Percentiles rank a stretch among this genome's conserved stretches.
Conservation (phyloP, 441 rosid genomes). For the Iberis amara region DNA sequence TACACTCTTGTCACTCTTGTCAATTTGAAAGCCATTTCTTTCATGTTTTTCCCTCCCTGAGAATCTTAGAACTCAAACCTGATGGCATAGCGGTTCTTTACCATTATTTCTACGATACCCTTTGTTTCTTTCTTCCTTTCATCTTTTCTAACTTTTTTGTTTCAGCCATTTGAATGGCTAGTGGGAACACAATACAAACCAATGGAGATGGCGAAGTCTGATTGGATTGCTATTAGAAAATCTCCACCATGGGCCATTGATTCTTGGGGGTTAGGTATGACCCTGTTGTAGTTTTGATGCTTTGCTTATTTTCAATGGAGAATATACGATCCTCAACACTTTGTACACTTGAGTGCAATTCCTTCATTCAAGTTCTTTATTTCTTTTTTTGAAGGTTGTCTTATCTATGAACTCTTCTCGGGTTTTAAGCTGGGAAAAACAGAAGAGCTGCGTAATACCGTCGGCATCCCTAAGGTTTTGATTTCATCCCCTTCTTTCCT, state of each 20-base stretch:
- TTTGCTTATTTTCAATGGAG: background rate
- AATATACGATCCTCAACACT: background rate
- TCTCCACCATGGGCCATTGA: conserved; percentile 99
- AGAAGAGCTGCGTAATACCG: conserved; percentile 90
- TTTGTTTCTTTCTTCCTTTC: conserved; percentile 17
- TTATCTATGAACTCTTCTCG: conserved; percentile 90
- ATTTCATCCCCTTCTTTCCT: conserved; percentile 7
- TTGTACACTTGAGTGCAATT: background rate
- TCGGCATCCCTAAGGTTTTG: conserved; percentile 91
- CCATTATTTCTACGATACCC: background rate
- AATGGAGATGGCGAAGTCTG: conserved; percentile 85
- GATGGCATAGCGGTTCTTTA: background rate
- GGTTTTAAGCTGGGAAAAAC: conserved; percentile 78
- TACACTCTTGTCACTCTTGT: background rate
- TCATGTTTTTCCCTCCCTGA: background rate
- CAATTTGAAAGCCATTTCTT: conserved; percentile 2
- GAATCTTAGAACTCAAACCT: conserved; percentile 4
- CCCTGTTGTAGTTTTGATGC: conserved; percentile 8
- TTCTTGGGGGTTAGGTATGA: conserved; percentile 98
- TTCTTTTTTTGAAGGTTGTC: conserved; percentile 57
- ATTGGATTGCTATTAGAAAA: conserved; percentile 85
- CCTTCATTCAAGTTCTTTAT: conserved; percentile 16
- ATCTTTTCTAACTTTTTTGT: conserved; percentile 20
- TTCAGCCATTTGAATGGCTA: conserved; percentile 92
- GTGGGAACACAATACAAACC: conserved; percentile 91